These are phyloP conservation scores for Sclerotinia spermophila DNA, from an alignment of 2,329 filamentous ascomycete species.

Conservation along the genomic window DNA sequence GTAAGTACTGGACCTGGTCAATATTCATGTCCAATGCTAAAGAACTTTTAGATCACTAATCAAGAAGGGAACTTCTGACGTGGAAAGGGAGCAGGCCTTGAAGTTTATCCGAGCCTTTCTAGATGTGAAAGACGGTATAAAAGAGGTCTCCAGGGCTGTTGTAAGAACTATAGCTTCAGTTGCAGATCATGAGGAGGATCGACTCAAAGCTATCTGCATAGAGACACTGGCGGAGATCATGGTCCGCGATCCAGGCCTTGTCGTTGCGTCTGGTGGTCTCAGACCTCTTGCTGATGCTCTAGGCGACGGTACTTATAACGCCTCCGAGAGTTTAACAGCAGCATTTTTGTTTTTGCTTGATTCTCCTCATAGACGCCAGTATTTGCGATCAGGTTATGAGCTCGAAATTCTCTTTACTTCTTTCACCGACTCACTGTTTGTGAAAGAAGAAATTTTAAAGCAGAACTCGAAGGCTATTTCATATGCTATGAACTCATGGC, in stretches of 20 bases:
- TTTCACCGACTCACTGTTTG: slow-evolving; percentile 77
- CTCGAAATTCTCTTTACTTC: slow-evolving; percentile 85
- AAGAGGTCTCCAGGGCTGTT: slow-evolving; percentile 81
- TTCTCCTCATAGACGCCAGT: slow-evolving; percentile 73
- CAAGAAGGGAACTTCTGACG: slow-evolving; percentile 94
- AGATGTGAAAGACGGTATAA: slow-evolving; percentile 88
- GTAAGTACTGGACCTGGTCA: slow-evolving; percentile 36
- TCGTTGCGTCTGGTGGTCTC: slow-evolving; percentile 81
- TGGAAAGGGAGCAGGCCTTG: slow-evolving; percentile 92
- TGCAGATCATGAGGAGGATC: slow-evolving; percentile 67
- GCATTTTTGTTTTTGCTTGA: slow-evolving; percentile 91
- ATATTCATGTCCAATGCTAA: slow-evolving; percentile 23
- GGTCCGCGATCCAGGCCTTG: slow-evolving; percentile 74
- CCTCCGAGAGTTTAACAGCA: slow-evolving; percentile 80
- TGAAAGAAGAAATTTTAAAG: slow-evolving; percentile 63
- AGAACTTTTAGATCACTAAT: slow-evolving; percentile 63
- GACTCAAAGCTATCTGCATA: slow-evolving; percentile 83
- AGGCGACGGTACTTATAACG: slow-evolving; percentile 85
- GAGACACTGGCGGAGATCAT: slow-evolving; percentile 91
- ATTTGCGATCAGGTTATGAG: slow-evolving; percentile 83
- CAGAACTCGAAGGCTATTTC: slow-evolving; percentile 90
- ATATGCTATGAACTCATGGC: slow-evolving; percentile 89
- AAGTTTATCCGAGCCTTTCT: slow-evolving; percentile 95
- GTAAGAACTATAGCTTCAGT: slow-evolving; percentile 88
- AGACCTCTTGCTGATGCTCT: slow-evolving; percentile 87